phyloP scores from a whole-genome alignment of 805 yeast genomes.

The Ogataea naganishii region DNA sequence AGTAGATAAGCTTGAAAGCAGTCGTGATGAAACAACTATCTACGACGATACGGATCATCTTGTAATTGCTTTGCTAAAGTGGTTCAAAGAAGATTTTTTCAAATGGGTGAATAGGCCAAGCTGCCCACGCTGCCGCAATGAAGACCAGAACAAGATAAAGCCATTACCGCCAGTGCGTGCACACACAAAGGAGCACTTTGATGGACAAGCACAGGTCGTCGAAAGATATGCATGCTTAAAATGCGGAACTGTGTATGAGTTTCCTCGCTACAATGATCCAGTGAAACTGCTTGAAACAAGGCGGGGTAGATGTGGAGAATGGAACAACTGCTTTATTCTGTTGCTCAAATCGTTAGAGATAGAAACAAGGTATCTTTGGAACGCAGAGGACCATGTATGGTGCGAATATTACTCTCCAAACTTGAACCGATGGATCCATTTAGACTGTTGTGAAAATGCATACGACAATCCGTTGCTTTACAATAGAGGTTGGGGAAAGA shows the following conservation, averaged over 20 bases:
- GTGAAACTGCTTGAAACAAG: constrained; percentile 49
- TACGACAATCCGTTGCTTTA: constrained; percentile 77
- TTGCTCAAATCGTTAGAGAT: constrained; percentile 60
- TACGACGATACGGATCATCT: constrained; percentile 47
- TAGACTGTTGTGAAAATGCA: constrained; percentile 82
- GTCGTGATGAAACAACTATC: constrained; percentile 1
- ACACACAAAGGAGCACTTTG: constrained; percentile 30
- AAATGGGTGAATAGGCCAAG: constrained; percentile 71
- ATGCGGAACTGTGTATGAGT: constrained; percentile 43
- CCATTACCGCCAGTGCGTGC: constrained; percentile 33
- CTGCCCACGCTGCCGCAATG: constrained; percentile 44
- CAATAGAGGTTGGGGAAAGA: constrained; percentile 84
- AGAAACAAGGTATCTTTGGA: constrained; percentile 71
- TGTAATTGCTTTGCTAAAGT: constrained; percentile 47
- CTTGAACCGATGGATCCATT: constrained; percentile 71
- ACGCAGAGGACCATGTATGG: constrained; percentile 94
- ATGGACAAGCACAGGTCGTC: constrained; percentile 43
- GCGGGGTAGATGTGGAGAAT: constrained; percentile 88
- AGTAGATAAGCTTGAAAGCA: constrained; percentile 20
- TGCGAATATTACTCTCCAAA: constrained; percentile 70
- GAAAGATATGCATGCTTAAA: constrained; percentile 57
- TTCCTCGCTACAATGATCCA: constrained; percentile 74
- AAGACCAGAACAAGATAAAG: constrained; percentile 29
- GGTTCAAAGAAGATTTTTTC: constrained; percentile 78
- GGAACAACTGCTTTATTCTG: constrained; percentile 80